phyloP scores from a whole-genome alignment of 768 basidiomycete genomes.

The Macrocybe gigantea region DNA sequence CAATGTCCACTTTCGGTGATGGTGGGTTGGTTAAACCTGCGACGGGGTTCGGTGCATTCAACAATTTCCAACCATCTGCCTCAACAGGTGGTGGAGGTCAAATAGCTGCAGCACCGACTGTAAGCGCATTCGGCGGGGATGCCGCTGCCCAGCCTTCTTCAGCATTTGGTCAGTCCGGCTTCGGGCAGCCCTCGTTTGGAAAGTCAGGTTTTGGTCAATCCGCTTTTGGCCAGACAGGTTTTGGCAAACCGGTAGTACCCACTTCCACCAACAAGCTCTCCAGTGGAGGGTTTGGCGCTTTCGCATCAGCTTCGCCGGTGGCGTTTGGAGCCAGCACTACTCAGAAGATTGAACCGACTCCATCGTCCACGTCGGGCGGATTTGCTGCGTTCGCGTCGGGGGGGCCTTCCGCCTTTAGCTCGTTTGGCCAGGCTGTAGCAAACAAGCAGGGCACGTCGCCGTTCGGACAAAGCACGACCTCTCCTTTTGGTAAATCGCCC shows the following conservation, averaged over 20 bases:
- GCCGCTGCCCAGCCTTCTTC: constrained; percentile 5
- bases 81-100: not conserved
- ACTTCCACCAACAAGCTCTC: constrained; percentile 6
- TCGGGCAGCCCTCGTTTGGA: constrained; percentile 20
- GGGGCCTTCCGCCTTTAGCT: constrained; percentile 21
- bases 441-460: not conserved
- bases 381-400: constrained; percentile 18
- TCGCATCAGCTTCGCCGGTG: constrained; percentile 9
- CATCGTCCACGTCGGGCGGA: constrained; percentile 9
- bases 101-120: constrained; percentile 1
- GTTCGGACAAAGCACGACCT: not conserved
- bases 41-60: constrained; percentile 42
- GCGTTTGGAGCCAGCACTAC: constrained; percentile 7
- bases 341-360: not conserved
- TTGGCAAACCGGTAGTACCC: constrained; percentile 28
- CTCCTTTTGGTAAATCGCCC: constrained; percentile 7
- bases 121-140: constrained; percentile 6
- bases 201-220: constrained; percentile 18
- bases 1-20: constrained; percentile 19
- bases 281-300: constrained; percentile 30
- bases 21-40: constrained; percentile 31
- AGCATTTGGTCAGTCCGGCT: constrained; percentile 22
- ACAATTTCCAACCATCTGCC: constrained; percentile 13
- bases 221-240: constrained; percentile 31
- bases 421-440: not conserved